Evolutionary conservation across 805 yeast species (phyloP).

Genomic region (Starmerella bacillaris): DNA sequence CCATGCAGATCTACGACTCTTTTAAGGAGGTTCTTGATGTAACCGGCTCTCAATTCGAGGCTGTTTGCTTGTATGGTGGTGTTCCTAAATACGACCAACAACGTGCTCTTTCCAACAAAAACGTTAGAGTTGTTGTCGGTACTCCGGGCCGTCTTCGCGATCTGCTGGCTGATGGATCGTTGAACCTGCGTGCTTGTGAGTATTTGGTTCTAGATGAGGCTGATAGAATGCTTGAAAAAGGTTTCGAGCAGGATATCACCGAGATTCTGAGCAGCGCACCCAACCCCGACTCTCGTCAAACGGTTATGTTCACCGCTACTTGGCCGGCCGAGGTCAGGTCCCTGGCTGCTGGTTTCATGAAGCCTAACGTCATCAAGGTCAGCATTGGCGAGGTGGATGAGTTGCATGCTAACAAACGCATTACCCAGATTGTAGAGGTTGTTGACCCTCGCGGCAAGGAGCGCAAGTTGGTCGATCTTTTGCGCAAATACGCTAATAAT

Average conservation of each 20-base stretch:
- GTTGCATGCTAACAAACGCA: slow-evolving; percentile 82
- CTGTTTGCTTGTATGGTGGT: slow-evolving; percentile 91
- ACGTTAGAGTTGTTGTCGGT: slow-evolving; percentile 71
- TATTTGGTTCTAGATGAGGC: slow-evolving; percentile 92
- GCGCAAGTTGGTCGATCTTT: slow-evolving; percentile 47
- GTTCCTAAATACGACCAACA: slow-evolving; percentile 90
- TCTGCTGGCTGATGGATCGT: slow-evolving; percentile 72
- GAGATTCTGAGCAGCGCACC: slow-evolving; percentile 49
- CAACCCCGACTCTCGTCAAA: slow-evolving; percentile 42
- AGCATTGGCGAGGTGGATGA: slow-evolving; percentile 91
- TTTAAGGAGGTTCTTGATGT: slow-evolving; percentile 57
- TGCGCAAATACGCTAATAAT: slow-evolving; percentile 44
- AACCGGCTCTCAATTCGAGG: slow-evolving; percentile 37
- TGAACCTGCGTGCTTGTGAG: slow-evolving; percentile 45
- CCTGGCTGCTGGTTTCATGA: slow-evolving; percentile 72
- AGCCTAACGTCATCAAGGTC: slow-evolving; percentile 56
- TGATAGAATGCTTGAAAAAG: slow-evolving; percentile 95
- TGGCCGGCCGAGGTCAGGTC: slow-evolving; percentile 99
- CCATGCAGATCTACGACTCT: slow-evolving; percentile 88
- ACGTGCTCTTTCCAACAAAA: slow-evolving; percentile 32
- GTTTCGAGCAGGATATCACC: slow-evolving; percentile 92
- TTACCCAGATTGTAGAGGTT: slow-evolving; percentile 85
- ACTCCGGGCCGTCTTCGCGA: slow-evolving; percentile 97
- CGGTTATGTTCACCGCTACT: slow-evolving; percentile 98
- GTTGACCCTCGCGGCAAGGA: slow-evolving; percentile 70